These are phyloP conservation scores for Sambucus nigra DNA, from an alignment of 129 eudicot species.

Conservation along the genomic window DNA sequence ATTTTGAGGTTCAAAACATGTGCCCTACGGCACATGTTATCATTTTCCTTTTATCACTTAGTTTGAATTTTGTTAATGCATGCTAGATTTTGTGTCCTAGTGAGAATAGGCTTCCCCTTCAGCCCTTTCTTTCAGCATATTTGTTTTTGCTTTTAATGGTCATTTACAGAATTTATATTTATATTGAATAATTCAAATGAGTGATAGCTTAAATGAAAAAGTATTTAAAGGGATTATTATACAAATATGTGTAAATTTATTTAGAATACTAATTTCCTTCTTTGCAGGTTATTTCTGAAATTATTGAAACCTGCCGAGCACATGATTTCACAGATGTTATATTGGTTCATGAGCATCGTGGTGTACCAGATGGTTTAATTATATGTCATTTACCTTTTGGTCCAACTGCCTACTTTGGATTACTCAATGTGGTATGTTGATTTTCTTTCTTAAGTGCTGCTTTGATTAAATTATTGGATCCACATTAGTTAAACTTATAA, in stretches of 20 bases:
- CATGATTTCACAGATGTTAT: constrained; percentile 87
- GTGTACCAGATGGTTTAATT: constrained; percentile 75
- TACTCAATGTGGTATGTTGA: constrained; percentile 82
- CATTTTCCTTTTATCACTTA: too few relatives aligned
- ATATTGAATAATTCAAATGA: background rate
- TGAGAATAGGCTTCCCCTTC: too few relatives aligned
- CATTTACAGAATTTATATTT: too few relatives aligned
- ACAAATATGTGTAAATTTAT: background rate
- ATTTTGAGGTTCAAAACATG: too few relatives aligned
- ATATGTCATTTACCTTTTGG: constrained; percentile 94
- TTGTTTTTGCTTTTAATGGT: too few relatives aligned
- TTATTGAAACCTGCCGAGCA: constrained; percentile 75
- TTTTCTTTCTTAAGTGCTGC: background rate
- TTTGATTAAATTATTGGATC: background rate
- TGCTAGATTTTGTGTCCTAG: too few relatives aligned
- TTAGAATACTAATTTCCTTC: background rate
- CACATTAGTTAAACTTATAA: background rate
- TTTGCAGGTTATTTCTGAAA: constrained; percentile 78
- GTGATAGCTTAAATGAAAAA: too few relatives aligned
- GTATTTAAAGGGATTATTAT: background rate
- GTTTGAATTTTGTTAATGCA: too few relatives aligned
- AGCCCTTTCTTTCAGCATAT: too few relatives aligned
- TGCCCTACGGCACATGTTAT: too few relatives aligned
- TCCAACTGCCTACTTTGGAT: constrained; percentile 87
- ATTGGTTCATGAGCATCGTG: constrained; percentile 87